Evolutionary conservation across 768 basidiomycete species (phyloP).

Genomic region (Amanita pseudoporphyria): DNA sequence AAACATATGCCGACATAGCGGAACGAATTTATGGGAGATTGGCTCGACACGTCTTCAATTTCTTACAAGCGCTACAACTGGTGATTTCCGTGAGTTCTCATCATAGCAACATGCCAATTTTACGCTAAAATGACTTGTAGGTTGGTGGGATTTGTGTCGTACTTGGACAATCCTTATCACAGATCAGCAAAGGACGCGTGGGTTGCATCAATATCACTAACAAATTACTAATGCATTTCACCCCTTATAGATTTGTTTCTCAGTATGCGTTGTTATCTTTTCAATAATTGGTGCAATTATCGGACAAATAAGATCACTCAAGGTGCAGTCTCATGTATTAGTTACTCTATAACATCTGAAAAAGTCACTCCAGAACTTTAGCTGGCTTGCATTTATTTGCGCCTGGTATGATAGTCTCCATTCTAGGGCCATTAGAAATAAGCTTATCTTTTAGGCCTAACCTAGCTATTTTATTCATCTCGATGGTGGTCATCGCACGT

Average conservation of each 20-base stretch:
- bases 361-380: constrained; percentile 29
- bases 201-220: constrained; percentile 4
- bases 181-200: constrained; percentile 37
- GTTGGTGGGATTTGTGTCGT: constrained; percentile 29
- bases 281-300: constrained; percentile 42
- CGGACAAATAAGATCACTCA: constrained; percentile 49
- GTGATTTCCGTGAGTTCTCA: constrained; percentile 37
- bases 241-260: constrained; percentile 40
- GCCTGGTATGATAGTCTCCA: constrained; percentile 22
- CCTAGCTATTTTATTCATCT: constrained; percentile 42
- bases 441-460: constrained; percentile 35
- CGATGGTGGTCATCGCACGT: constrained; percentile 50
- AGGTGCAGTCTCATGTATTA: constrained; percentile 13
- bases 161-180: constrained; percentile 48
- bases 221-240: neutral
- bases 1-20: constrained; percentile 46
- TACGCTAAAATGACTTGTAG: constrained; percentile 10
- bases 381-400: constrained; percentile 40
- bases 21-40: constrained; percentile 43
- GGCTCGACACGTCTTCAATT: constrained; percentile 34
- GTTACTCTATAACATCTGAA: constrained; percentile 18
- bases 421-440: neutral
- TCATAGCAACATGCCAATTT: no score
- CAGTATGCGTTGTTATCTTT: constrained; percentile 50
- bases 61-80: constrained; percentile 49